These are phyloP conservation scores for Decorospora gaudefroyi DNA, from an alignment of 2,329 filamentous ascomycete species.

Conservation along the genomic window DNA sequence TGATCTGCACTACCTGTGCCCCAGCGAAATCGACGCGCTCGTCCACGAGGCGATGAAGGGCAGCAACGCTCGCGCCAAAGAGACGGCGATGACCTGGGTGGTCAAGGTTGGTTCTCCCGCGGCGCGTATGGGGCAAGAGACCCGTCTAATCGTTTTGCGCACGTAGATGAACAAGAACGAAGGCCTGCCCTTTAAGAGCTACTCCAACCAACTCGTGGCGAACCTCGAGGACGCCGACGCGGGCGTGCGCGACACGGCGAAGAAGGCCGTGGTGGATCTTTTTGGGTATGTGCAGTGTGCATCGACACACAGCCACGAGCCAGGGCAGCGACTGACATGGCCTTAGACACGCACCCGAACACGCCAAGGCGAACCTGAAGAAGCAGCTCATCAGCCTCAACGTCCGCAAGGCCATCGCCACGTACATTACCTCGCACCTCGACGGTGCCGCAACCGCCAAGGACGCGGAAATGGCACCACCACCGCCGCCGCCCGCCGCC, in stretches of 20 bases:
- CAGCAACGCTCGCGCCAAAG: conserved; percentile 82
- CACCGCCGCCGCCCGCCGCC: conserved; percentile 28
- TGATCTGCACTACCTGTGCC: conserved; percentile 73
- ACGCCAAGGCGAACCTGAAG: conserved; percentile 86
- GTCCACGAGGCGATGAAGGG: conserved; percentile 77
- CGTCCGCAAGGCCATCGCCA: conserved; percentile 83
- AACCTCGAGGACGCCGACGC: conserved; percentile 89
- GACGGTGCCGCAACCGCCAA: conserved; percentile 63
- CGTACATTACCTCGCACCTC: conserved; percentile 77
- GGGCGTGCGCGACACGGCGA: conserved; percentile 82
- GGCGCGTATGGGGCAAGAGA: conserved; percentile 2
- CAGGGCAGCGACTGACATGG: conserved; percentile 21
- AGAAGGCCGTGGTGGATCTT: conserved; percentile 80
- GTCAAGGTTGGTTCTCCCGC: conserved; percentile 61
- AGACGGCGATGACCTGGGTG: conserved; percentile 83
- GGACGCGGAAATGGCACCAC: conserved; percentile 32
- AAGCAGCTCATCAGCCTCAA: conserved; percentile 82
- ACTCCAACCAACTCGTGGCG: conserved; percentile 81
- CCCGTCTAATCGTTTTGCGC: conserved; percentile 19
- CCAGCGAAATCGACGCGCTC: conserved; percentile 75
- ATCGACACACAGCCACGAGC: not conserved
- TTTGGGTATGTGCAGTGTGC: conserved; percentile 66
- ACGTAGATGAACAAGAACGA: conserved; percentile 77
- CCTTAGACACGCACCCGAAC: conserved; percentile 71
- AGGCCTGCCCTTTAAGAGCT: conserved; percentile 77